Base-by-base conservation (phyloP, 306 rosid species). In the Pterocarpus macrocarpus region DNA sequence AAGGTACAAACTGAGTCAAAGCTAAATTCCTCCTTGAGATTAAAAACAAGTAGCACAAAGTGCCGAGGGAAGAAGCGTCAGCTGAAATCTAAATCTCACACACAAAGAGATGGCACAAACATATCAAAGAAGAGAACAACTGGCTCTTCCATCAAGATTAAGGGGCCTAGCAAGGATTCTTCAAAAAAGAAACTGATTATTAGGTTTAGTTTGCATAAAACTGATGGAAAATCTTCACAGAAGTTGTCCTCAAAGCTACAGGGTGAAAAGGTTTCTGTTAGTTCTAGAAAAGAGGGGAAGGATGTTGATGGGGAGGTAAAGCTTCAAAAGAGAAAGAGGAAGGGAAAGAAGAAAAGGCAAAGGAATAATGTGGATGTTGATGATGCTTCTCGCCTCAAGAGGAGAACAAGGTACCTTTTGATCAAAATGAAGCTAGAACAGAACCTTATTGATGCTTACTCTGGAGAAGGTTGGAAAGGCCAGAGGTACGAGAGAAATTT, bases 381-480 rank as follows among this genome's bases (percentile, higher is more conserved):
- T 78, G 98, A 92, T 80, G 87, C 94, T 79, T 85, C 92, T 45
- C 96, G 97, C 71, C 71, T 94, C 83, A 90, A 89, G 80, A 88
- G 97, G 85, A 90, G 98, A 87, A 84, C 90, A 59, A 88, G 97
- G 82, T 94, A 94, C 69, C 92, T 94, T 15, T 39, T 92, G 80
- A 89, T 88, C 76, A 92, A 94, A 84, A 91, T 94, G 83, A 94
- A 90, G 82, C 86, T 87, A 73, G 98, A 94, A 89, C 98, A 94
- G 90, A 90, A 90, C 92, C 97, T 94, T 45, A 91, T 94, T 69
- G 98, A 94, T 87, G 97, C 98, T 74, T 94, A 94, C 88, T 86
- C 97, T 77, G 93, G 88, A 62, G 98, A 94, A 86, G 97, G 98
- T 80, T 92, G 98, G 98, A 94, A 92, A 80, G 98, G 98, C 72